Base-by-base conservation (phyloP, 2,329 filamentous ascomycete species). In the Laburnicola sp. region DNA sequence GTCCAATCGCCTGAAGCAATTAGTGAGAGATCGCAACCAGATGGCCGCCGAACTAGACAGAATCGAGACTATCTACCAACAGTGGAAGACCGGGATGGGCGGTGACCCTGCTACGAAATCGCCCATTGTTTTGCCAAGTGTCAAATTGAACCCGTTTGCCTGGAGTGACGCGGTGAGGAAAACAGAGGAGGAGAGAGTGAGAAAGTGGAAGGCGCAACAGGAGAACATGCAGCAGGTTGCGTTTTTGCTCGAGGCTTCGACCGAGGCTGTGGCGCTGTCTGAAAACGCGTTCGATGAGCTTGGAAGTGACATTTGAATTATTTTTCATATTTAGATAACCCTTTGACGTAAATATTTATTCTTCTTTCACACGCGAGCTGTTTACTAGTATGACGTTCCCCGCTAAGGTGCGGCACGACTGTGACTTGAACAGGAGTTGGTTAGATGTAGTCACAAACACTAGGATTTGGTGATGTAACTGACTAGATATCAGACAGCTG, bases 241-340 rank as follows among this genome's bases (percentile, higher is more conserved):
- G 3, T 11, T 21, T 1, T 7, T 71, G 9, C 28, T 70, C 37
- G 44, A 44, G 8, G 48, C 39, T 4, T 65, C 65, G 6, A 60
- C 58, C 16, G 58, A 60, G 37, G 57, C 54, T 1, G 50, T 69
- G 21, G 45, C 53, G 3, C 10, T 65, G 2, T 57, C 65, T 4
- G 65, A 68, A 3, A 59, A 70, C 37, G 60, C 58, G 0, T 70
- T 69, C 36, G 66, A 69, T 42, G 50, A 60, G 11, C 4, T 58
- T 22, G 53, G 35, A 0, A 62, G 54, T 37, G 57, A 66, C 10
- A 26, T 54, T 27, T 54, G 35, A 54, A 6, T 16, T 16, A 11
- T 16, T 3, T 21, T 21, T 30, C 10, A 11, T 35, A 25, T 11
- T 22, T 9, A 5, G 16, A 31, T 42, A 39, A 22, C 23, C 23